Percentiles rank a stretch among this genome's conserved stretches.
phyloP scores from a whole-genome alignment of 345 rosid genomes.

The Corymbia maculata region DNA sequence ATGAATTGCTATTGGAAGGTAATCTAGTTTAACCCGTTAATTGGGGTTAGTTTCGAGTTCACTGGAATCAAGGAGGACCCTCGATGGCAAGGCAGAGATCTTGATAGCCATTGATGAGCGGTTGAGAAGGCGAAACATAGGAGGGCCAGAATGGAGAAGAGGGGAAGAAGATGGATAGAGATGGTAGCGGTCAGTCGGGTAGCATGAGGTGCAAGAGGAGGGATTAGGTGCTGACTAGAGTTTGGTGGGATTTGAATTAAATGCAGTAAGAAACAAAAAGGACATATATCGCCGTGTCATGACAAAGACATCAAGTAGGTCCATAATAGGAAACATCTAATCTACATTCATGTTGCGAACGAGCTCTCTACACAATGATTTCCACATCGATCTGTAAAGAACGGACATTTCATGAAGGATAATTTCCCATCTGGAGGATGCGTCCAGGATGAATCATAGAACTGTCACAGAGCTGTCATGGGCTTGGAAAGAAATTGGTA shows the following conservation, averaged over 20 bases:
- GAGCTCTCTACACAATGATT: fast-evolving
- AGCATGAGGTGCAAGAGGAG: too few species aligned
- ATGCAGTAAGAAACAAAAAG: neutral
- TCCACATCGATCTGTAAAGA: neutral
- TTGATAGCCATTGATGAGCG: neutral
- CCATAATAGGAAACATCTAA: neutral
- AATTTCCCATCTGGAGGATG: neutral
- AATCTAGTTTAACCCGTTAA: too few species aligned
- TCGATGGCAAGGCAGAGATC: neutral
- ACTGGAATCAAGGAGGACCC: too few species aligned
- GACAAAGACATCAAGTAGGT: neutral
- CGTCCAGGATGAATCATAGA: neutral
- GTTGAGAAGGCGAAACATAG: neutral
- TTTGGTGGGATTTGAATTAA: neutral
- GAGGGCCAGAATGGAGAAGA: neutral
- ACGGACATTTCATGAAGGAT: fast-evolving
- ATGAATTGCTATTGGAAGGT: too few species aligned
- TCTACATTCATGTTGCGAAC: neutral
- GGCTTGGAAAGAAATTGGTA: neutral
- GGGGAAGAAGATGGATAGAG: neutral
- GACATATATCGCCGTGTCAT: neutral
- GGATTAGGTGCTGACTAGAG: neutral
- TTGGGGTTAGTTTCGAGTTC: too few species aligned
- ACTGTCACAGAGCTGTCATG: neutral
- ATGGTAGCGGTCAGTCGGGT: neutral